A percentile compares a stretch with the other conserved stretches of the same genome.
These are phyloP conservation scores for Petunia hybrid DNA, from an alignment of 305 asterid species.

Conservation along the genomic window DNA sequence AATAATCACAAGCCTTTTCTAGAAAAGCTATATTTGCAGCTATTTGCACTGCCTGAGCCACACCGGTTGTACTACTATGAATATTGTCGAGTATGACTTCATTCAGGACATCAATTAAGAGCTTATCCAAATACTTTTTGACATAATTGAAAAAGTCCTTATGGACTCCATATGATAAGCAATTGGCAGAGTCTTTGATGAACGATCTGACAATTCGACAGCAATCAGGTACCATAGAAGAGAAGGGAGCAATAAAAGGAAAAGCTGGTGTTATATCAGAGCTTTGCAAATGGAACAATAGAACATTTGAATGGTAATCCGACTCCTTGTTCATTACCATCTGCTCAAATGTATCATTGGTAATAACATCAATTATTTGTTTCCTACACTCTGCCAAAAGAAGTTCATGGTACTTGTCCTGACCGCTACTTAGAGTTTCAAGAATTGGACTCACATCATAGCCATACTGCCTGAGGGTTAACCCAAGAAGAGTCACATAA, in stretches of 20 bases:
- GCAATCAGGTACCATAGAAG: conserved; percentile 87
- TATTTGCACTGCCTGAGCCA: conserved; percentile 91
- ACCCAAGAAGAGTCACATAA: conserved; percentile 89
- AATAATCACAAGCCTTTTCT: conserved; percentile 86
- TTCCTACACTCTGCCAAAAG: conserved; percentile 59
- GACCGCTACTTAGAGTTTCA: conserved; percentile 69
- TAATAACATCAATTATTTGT: conserved; percentile 60
- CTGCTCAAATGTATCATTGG: conserved; percentile 46
- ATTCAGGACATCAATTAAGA: conserved; percentile 79
- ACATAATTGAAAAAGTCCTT: conserved; percentile 83
- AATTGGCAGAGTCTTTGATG: conserved; percentile 79
- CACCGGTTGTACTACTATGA: conserved; percentile 62
- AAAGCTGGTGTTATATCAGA: conserved; percentile 95
- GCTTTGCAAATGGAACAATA: conserved; percentile 81
- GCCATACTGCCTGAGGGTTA: conserved; percentile 81
- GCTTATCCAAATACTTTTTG: conserved; percentile 33
- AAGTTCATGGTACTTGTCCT: conserved; percentile 55
- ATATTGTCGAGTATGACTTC: conserved; percentile 66
- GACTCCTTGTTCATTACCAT: conserved; percentile 94
- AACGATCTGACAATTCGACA: conserved; percentile 85
- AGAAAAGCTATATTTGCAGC: conserved; percentile 86
- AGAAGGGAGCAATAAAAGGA: conserved; percentile 90
- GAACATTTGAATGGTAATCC: conserved; percentile 83
- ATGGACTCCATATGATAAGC: conserved; percentile 76
- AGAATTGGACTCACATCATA: conserved; percentile 77